Base-by-base conservation (phyloP, 768 basidiomycete species). In the Psilocybe sp. region DNA sequence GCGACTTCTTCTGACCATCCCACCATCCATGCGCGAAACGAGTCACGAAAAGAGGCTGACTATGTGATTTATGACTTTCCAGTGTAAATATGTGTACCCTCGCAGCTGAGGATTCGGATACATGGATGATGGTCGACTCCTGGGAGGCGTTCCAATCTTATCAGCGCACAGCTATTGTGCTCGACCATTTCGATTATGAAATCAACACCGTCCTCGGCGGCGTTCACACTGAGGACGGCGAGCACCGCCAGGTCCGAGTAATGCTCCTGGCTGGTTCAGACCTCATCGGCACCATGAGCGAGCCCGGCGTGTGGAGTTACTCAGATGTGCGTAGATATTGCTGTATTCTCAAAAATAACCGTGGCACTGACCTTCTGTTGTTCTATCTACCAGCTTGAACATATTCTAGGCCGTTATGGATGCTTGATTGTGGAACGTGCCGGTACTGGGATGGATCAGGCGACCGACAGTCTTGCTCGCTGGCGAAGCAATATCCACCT, bases 221-320 rank as follows among this genome's bases (percentile, higher is more conserved):
- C 40, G 81, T 92, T 28, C 71, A 74, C 18, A 84, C 84, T 3
- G 77, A 81, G 57, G 85, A 87, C 64, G 87, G 89, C 45, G 81
- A 91, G 72, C 81, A 79, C 59, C 80, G 86, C 54, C 73, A 79
- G 62, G 85, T 90, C 55, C 85, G 85, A 54, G 78, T 98, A 57
- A 91, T 98, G 87, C 81, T 99, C 37, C 81, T 99, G 47, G 97
- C 97, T 4, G 97, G 97, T n/a, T 94, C 91, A 10, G 97, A 99
- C 70, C 76, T 99, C 60, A 98, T 98, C 68, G 85, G 91, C 61
- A 97, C 94, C 20, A 98, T 99, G 87, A 91, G 90, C 57, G 94
- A 98, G 71, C 97, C 97, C 20, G 96, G 97, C 14, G 96, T 99
- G 34, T 99, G 97, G 97, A 84, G 87, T 48, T 86, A 94, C 61